Evolutionary conservation across 116 monocot species (phyloP), one percentile per base, ranked within the genome.

Genomic region (Cymodocea nodosa): DNA sequence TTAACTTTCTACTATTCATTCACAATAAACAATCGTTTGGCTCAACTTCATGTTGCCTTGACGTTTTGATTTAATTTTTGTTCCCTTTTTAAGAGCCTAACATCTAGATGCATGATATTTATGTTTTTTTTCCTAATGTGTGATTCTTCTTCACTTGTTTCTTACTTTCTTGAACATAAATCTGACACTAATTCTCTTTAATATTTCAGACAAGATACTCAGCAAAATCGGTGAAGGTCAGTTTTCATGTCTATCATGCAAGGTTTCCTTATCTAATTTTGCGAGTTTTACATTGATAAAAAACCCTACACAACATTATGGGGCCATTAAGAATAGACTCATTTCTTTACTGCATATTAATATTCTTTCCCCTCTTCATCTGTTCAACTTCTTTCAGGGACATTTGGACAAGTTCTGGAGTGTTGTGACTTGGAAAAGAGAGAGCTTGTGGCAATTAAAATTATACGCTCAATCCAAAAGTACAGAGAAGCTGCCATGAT

Each of bases 191-290:
- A 22, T 72, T 74, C 0, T 24, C 23, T 56, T 70, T 51, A 24
- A 10, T 22, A 75, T 72, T 77, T 60, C 90, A 95, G 95, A 95
- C 85, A 79, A 73, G 62, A 90, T 95, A 37, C 81, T 90, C 55
- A 85, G 81, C 81, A 95, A 95, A 77, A 95, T 95, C 83, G 95
- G 95, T 63, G 95, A 95, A 90, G 95, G 95, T 95, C 65, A 73
- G 95, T 81, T 50, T 51, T 73, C 23, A 65, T 16, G n/a, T 37
- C 40, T 36, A 19, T 19, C n/a, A 39, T 37, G 56, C 0, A 56
- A 56, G 19, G 8, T 5, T 56, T 56, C 11, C 6, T 8, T 20
- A 56, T 10, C 20, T 19, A 56, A 56, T n/a, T 16, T 56, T n/a
- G 56, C 22, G 34, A 30, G 35, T 56, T 51, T 24, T 14, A 49